A percentile compares a stretch with the other conserved stretches of the same genome.
Conservation (phyloP, 2,329 filamentous ascomycete genomes). For the Phaeosphaeria sp. region DNA sequence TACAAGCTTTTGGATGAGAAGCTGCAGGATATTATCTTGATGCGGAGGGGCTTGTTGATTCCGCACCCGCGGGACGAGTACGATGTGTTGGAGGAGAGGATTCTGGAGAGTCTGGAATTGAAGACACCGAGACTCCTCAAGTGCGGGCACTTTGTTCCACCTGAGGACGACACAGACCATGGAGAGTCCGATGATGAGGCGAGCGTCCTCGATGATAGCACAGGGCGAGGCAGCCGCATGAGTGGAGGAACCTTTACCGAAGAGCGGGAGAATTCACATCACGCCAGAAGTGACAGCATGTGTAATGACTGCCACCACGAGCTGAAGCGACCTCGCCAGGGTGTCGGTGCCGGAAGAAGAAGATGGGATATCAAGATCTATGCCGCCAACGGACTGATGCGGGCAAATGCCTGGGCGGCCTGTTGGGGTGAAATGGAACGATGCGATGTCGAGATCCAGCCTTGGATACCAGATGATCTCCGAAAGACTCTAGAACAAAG, state of each 20-base stretch:
- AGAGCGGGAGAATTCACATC: constrained; percentile 31
- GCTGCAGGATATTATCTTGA: constrained; percentile 70
- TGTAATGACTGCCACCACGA: constrained; percentile 58
- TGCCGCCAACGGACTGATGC: constrained; percentile 93
- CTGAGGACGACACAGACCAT: constrained; percentile 47
- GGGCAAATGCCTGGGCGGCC: constrained; percentile 86
- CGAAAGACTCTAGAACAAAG: constrained; percentile 66
- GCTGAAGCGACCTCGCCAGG: constrained; percentile 45
- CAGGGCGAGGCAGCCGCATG: constrained; percentile 45
- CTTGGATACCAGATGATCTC: constrained; percentile 67
- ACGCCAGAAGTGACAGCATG: constrained; percentile 43
- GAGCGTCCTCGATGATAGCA: constrained; percentile 37
- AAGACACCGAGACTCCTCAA: constrained; percentile 73
- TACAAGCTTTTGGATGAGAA: constrained; percentile 74
- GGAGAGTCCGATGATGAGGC: constrained; percentile 44
- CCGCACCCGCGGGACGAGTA: constrained; percentile 82
- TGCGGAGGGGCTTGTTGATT: constrained; percentile 75
- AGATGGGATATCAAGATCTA: constrained; percentile 86
- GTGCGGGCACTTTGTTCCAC: constrained; percentile 74
- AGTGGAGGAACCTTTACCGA: constrained; percentile 43
- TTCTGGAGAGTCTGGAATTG: constrained; percentile 77
- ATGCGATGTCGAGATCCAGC: constrained; percentile 91
- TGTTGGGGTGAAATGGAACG: constrained; percentile 98
- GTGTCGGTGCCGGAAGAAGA: constrained; percentile 52
- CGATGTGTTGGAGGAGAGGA: constrained; percentile 77